Percentiles rank a stretch among this genome's conserved stretches.
phyloP scores from a whole-genome alignment of 2,329 filamentous ascomycete species.

The Phaeosphaeria sp. region DNA sequence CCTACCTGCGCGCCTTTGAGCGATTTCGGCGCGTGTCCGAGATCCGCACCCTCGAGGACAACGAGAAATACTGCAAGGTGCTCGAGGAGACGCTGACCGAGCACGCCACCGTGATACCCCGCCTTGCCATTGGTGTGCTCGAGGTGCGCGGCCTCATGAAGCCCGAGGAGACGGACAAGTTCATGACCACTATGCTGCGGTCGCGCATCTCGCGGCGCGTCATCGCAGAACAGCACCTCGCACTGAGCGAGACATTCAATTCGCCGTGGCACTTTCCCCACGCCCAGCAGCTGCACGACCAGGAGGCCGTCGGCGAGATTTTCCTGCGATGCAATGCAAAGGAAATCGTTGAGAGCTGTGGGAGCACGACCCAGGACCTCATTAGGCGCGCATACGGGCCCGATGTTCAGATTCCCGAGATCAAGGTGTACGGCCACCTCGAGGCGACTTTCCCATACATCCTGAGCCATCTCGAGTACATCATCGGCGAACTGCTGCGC shows the following conservation, averaged over 20 bases:
- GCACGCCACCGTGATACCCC: constrained; percentile 92
- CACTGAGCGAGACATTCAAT: constrained; percentile 92
- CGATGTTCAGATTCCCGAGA: constrained; percentile 75
- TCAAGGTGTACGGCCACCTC: constrained; percentile 83
- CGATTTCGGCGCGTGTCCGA: constrained; percentile 83
- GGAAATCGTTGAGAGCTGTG: constrained; percentile 86
- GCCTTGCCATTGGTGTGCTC: constrained; percentile 90
- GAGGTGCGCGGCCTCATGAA: constrained; percentile 87
- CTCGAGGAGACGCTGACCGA: constrained; percentile 82
- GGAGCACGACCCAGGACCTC: constrained; percentile 75
- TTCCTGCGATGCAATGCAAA: constrained; percentile 91
- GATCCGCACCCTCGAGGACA: constrained; percentile 85
- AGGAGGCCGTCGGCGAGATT: constrained; percentile 93
- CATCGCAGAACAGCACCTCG: constrained; percentile 96
- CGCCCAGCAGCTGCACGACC: constrained; percentile 66
- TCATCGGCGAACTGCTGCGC: constrained; percentile 90
- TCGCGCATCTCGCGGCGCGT: constrained; percentile 96
- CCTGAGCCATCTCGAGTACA: constrained; percentile 94
- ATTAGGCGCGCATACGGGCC: constrained; percentile 77
- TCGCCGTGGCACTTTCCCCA: constrained; percentile 88
- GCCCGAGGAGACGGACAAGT: constrained; percentile 81
- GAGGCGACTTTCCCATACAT: constrained; percentile 96
- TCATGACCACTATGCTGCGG: constrained; percentile 93
- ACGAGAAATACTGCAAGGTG: constrained; percentile 83
- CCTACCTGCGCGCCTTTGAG: constrained; percentile 98